Evolutionary conservation across 768 basidiomycete species (phyloP).

Genomic region (Terana coerulea): DNA sequence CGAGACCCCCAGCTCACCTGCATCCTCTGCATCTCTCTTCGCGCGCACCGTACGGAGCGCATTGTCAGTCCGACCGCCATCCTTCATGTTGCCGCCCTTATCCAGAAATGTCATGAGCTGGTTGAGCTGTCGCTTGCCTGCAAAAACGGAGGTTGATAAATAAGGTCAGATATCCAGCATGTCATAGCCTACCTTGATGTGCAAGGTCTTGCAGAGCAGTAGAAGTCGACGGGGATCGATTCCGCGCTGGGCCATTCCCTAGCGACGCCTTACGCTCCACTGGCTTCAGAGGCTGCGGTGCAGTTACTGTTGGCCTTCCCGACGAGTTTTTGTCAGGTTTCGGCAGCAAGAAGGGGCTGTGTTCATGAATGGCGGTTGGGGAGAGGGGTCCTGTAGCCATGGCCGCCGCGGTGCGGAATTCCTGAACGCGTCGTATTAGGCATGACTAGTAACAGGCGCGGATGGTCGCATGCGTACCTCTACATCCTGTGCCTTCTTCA

Average conservation of each 20-base stretch:
- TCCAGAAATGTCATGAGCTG: constrained; percentile 84
- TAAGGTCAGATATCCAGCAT: neutral
- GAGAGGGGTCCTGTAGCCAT: constrained; percentile 31
- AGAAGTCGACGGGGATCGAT: constrained; percentile 78
- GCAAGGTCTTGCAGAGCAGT: constrained; percentile 86
- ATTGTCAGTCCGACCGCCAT: constrained; percentile 56
- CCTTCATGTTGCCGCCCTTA: constrained; percentile 65
- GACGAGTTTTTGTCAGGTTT: constrained; percentile 43
- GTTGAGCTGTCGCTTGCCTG: constrained; percentile 84
- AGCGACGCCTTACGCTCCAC: constrained; percentile 72
- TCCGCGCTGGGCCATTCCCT: constrained; percentile 47
- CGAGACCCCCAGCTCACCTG: constrained; percentile 45
- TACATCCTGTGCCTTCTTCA: constrained; percentile 82
- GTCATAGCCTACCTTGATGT: constrained; percentile 55
- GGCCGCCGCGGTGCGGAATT: constrained; percentile 58
- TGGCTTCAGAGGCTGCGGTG: constrained; percentile 72
- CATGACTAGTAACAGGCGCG: neutral
- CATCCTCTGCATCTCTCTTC: constrained; percentile 89
- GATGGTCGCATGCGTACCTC: constrained; percentile 51
- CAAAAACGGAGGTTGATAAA: no score
- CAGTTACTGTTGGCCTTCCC: constrained; percentile 55
- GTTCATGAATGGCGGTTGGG: constrained; percentile 25
- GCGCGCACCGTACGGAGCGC: constrained; percentile 75
- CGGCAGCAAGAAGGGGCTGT: constrained; percentile 31
- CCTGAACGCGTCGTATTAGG: constrained; percentile 39